Conservation (phyloP, 2,329 filamentous ascomycete species). For the Aspergillus sp. region DNA sequence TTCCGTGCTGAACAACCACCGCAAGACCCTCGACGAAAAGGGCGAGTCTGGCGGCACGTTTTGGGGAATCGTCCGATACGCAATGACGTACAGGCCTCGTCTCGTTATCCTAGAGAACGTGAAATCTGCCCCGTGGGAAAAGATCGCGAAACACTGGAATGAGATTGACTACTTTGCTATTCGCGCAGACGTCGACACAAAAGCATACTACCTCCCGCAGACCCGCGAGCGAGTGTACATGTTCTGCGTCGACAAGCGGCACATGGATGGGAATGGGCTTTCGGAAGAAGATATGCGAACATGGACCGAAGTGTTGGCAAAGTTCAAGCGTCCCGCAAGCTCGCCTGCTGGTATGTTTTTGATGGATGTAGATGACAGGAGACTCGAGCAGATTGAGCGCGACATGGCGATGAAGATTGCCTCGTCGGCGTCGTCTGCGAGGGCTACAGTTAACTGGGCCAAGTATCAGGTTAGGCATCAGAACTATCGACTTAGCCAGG, state of each 20-base stretch:
- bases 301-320: constrained; percentile 51
- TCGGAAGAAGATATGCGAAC: constrained; percentile 30
- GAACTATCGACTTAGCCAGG: constrained; percentile 54
- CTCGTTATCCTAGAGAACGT: constrained; percentile 78
- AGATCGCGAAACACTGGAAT: constrained; percentile 52
- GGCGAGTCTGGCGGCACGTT: constrained; percentile 72
- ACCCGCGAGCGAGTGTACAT: constrained; percentile 66
- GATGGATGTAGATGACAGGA: constrained; percentile 58
- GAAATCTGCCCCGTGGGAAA: constrained; percentile 60
- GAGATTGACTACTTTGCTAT: constrained; percentile 61
- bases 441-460: constrained; percentile 37
- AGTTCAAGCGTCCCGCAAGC: constrained; percentile 62
- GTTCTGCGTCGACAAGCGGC: constrained; percentile 55
- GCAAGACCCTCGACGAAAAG: constrained; percentile 56
- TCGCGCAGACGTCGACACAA: constrained; percentile 64
- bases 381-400: constrained; percentile 57
- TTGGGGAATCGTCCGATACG: constrained; percentile 63
- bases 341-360: constrained; percentile 67
- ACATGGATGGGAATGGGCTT: constrained; percentile 26
- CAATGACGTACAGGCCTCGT: constrained; percentile 58
- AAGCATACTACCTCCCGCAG: constrained; percentile 75
- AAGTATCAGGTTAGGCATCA: constrained; percentile 64
- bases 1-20: constrained; percentile 65
- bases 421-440: constrained; percentile 16
- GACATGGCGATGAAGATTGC: constrained; percentile 45